Base-by-base conservation (phyloP, 2,329 filamentous ascomycete species). In the Verticillium longisporum region DNA sequence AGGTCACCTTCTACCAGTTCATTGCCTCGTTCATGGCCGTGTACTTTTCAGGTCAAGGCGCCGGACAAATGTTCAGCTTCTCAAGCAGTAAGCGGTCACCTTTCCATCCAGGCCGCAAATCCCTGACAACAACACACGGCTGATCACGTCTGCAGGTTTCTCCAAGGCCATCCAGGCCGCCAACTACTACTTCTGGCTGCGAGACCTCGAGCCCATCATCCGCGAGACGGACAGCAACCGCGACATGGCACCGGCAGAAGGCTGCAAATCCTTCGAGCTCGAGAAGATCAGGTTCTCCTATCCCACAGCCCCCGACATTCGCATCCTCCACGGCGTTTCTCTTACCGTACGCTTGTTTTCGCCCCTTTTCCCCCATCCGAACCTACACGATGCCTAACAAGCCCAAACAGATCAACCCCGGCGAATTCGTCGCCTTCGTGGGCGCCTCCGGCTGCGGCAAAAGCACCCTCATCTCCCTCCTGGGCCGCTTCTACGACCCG, bases 361-460 rank as follows among this genome's bases (percentile, higher is more conserved):
- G 4, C 15, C 18, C 72, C 70, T 11, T 15, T 10, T 34, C 53
- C 53, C 26, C 26, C 26, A 26, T 21, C 18, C 32, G 21, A 21
- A 21, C 6, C 6, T 15, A 15, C 38, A 41, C 4, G 6, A 1
- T 45, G 7, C 15, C 4, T 10, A 41, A 41, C 59, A 14, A 66
- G n/a, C 31, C 50, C 32, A 61, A 38, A 13, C n/a, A 72, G 58
- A 78, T 83, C 57, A 62, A 70, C 34, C 74, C 77, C 5, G 88
- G 88, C 11, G 85, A 90, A 68, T 91, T 89, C 68, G 86, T 83
- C 0, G 88, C 87, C 1, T 78, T 91, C 1, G 88, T 91, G 4
- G 88, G 89, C 1, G 82, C 88, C 0, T 88, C 85, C 1, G 88
- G 88, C 0, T 88, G 86, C 62, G 88, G 88, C 34, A 90, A 93